Conservation (phyloP, 2,329 filamentous ascomycete genomes). For the Talaromyces sp. region DNA sequence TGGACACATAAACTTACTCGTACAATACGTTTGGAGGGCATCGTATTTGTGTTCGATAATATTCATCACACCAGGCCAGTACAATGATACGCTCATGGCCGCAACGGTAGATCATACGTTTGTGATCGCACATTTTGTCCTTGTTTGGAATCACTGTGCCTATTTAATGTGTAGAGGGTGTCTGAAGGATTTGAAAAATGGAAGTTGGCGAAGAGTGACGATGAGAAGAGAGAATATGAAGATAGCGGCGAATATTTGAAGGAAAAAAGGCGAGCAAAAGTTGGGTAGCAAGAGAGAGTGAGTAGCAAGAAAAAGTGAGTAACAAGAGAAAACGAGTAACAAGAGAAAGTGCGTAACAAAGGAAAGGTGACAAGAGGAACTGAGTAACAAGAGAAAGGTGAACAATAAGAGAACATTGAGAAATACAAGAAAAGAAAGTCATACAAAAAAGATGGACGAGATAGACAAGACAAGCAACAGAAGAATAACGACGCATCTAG, state of each 20-base stretch:
- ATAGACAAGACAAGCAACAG: not conserved
- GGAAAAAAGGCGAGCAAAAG: not conserved
- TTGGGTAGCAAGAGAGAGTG: no score
- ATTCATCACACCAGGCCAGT: constrained; percentile 3
- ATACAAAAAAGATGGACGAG: not conserved
- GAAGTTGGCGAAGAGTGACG: not conserved
- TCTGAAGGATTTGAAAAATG: not conserved
- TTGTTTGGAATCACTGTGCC: not conserved
- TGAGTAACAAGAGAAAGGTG: no score
- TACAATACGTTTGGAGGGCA: constrained; percentile 5
- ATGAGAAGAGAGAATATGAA: not conserved
- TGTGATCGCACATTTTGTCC: constrained; percentile 10
- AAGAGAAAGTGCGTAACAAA: not conserved
- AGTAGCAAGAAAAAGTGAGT: no score
- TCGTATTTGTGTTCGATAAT: constrained; percentile 3
- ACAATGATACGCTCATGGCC: constrained; percentile 9
- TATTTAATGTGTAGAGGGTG: not conserved
- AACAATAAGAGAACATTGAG: no score
- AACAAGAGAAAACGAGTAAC: no score
- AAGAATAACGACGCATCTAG: not conserved
- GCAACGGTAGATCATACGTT: constrained; percentile 6
- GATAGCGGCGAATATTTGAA: not conserved
- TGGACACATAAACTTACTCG: constrained; percentile 2
- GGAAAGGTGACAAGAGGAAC: not conserved
- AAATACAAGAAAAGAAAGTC: no score